Conservation (phyloP, 73 alveolate species). For the Paramecium sexaurelia region DNA sequence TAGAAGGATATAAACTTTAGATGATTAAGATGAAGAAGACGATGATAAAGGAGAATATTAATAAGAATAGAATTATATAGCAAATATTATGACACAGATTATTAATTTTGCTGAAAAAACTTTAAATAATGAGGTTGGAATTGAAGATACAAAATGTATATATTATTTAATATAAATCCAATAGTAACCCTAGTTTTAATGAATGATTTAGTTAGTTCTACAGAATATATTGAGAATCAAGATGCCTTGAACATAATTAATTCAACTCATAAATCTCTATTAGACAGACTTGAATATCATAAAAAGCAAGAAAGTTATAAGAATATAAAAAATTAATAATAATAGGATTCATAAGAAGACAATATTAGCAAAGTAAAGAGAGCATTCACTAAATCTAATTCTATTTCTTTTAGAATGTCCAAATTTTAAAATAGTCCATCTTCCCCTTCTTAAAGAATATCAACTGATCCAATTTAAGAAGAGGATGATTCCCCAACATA, state of each 20-base stretch:
- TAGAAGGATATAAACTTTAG: not conserved
- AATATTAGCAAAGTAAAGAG: not conserved
- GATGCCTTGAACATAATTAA: not conserved
- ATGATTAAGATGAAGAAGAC: not conserved
- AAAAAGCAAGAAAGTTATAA: not conserved
- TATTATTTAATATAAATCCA: not conserved
- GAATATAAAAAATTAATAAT: not conserved
- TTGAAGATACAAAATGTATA: constrained; percentile 37
- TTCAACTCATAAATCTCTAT: constrained; percentile 13
- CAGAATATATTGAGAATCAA: constrained; percentile 1
- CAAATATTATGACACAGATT: not conserved
- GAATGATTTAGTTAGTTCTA: constrained; percentile 45
- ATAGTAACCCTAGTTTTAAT: not conserved
- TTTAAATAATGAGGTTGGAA: not conserved
- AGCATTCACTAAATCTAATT: constrained; percentile 32
- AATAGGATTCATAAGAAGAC: not conserved
- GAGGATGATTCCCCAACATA: not conserved
- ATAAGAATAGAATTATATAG: constrained; percentile 17
- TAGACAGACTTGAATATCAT: constrained; percentile 13
- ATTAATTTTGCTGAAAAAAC: constrained; percentile 30
- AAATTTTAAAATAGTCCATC: not conserved
- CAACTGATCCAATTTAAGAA: constrained; percentile 27
- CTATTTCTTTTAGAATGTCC: constrained; percentile 10
- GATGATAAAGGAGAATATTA: not conserved
- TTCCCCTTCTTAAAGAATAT: not conserved